Evolutionary conservation across 495 filamentous ascomycete species (phyloP).

Genomic region (Hypoxylon trugodes): DNA sequence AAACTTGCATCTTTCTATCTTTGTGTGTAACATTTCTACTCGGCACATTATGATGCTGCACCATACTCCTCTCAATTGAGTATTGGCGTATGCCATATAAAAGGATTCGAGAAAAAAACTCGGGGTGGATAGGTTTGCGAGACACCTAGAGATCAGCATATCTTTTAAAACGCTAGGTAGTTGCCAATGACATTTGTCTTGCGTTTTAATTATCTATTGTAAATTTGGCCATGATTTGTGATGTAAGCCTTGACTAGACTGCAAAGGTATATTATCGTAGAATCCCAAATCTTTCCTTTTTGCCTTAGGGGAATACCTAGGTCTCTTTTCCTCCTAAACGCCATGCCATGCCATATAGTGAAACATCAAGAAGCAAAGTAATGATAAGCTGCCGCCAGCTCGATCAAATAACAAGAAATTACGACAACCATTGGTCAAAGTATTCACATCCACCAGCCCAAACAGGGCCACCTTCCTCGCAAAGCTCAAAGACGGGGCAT

Average conservation of each 20-base stretch:
- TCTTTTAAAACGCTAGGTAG: constrained; percentile 24
- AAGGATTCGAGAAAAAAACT: constrained; percentile 15
- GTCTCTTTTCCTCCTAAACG: constrained; percentile 20
- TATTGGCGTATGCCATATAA: constrained; percentile 19
- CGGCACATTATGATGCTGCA: constrained; percentile 19
- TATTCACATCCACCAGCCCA: constrained; percentile 92
- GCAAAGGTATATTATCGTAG: neutral
- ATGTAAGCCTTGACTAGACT: neutral
- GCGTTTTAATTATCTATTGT: too few species aligned
- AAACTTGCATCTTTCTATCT: neutral
- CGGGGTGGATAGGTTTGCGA: constrained; percentile 6
- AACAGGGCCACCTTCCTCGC: constrained; percentile 86
- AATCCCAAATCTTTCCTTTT: too few species aligned
- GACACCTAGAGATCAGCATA: constrained; percentile 15
- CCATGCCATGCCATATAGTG: constrained; percentile 34
- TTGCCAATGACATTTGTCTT: constrained; percentile 26
- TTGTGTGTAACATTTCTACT: constrained; percentile 37
- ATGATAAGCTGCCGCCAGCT: neutral
- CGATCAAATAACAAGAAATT: neutral
- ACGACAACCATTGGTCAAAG: constrained; percentile 80
- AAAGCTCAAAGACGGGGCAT: constrained; percentile 94
- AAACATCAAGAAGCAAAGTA: neutral
- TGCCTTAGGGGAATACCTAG: neutral
- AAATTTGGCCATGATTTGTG: too few species aligned
- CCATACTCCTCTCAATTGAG: constrained; percentile 12